Evolutionary conservation across 192 early-diverging fungal species (phyloP).

Genomic region (Ambispora gerdemannii): DNA sequence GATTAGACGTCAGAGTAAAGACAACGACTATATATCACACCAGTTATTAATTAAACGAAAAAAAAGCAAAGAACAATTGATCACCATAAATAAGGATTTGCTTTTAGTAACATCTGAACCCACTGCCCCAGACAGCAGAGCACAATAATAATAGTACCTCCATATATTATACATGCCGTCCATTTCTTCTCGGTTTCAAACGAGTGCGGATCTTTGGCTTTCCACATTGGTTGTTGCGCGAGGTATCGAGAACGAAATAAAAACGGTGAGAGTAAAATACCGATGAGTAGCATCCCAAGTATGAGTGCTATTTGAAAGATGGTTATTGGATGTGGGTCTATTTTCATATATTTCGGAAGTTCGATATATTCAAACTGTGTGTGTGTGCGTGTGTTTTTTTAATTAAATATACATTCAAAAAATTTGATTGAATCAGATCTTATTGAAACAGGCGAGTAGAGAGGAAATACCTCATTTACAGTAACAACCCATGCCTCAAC

Average conservation of each 20-base stretch:
- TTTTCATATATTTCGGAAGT: conserved; percentile 28
- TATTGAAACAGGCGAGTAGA: neutral
- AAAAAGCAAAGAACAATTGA: conserved; percentile 23
- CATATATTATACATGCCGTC: conserved; percentile 44
- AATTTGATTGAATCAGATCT: neutral
- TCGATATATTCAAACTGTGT: conserved; percentile 37
- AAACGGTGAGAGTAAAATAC: conserved; percentile 49
- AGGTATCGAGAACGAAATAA: conserved; percentile 48
- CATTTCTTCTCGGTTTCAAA: conserved; percentile 42
- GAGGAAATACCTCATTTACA: conserved; percentile 36
- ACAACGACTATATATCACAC: no score
- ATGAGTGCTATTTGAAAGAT: conserved; percentile 61
- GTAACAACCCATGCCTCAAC: conserved; percentile 45
- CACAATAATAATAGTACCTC: conserved; percentile 42
- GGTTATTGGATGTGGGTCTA: conserved; percentile 35
- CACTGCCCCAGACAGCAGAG: conserved; percentile 55
- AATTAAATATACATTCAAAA: no score
- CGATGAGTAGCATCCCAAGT: conserved; percentile 68
- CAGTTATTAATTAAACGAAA: conserved; percentile 11
- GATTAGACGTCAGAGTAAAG: no score
- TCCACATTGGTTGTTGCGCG: conserved; percentile 50
- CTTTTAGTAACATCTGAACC: conserved; percentile 43
- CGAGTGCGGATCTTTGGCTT: conserved; percentile 26
- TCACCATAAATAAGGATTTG: conserved; percentile 71
- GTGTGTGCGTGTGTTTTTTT: no score